These are phyloP conservation scores for Pseudogymnoascus pannorum DNA, from an alignment of 2,329 filamentous ascomycete species.

Conservation along the genomic window DNA sequence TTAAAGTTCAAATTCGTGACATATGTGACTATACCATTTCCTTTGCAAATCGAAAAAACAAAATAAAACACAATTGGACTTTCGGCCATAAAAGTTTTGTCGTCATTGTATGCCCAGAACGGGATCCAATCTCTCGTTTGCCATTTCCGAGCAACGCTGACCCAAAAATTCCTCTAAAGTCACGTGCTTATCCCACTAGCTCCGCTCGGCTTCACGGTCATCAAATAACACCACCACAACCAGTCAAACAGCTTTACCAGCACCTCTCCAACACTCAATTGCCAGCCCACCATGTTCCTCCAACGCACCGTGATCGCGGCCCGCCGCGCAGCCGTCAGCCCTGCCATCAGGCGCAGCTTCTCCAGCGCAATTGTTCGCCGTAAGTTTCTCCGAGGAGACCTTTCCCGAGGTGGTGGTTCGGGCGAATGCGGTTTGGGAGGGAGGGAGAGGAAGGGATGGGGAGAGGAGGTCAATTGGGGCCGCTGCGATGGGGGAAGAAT, in stretches of 20 bases:
- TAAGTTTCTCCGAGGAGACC: slow-evolving; percentile 33
- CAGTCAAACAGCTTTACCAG: background rate
- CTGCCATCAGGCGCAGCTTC: slow-evolving; percentile 51
- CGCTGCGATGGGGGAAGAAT: background rate
- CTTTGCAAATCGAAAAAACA: background rate
- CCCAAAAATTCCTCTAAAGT: background rate
- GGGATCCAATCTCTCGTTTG: slow-evolving; percentile 1
- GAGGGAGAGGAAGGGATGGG: background rate
- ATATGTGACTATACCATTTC: background rate
- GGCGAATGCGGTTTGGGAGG: slow-evolving; percentile 6
- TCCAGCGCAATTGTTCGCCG: slow-evolving; percentile 53
- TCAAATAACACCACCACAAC: slow-evolving; percentile 9
- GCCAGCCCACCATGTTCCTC: slow-evolving; percentile 48
- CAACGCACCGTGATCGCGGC: slow-evolving; percentile 56
- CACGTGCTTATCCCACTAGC: slow-evolving; percentile 8
- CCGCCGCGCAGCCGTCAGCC: slow-evolving; percentile 49
- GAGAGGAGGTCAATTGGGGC: background rate
- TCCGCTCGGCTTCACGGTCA: slow-evolving; percentile 7
- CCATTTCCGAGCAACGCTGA: slow-evolving; percentile 1
- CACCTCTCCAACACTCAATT: slow-evolving; percentile 23
- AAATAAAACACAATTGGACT: background rate
- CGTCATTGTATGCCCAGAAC: background rate
- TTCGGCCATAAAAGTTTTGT: background rate
- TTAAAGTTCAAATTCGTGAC: background rate
- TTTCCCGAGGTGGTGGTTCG: background rate